These are phyloP conservation scores for Staphylotrichum tortipilum DNA, from an alignment of 495 filamentous ascomycete genomes.

Conservation along the genomic window DNA sequence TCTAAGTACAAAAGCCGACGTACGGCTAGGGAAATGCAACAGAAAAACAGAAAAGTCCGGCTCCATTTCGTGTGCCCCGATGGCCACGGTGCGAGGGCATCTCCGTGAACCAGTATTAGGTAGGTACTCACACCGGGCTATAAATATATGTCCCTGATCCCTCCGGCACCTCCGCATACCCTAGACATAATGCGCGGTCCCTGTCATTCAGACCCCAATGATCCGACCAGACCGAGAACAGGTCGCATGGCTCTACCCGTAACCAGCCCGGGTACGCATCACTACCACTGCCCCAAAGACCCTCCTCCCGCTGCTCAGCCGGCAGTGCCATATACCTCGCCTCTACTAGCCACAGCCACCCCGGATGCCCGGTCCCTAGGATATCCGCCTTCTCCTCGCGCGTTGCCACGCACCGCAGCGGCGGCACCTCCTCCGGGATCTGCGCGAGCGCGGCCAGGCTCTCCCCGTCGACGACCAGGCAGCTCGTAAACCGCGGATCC, in stretches of 20 bases:
- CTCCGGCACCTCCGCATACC: background rate
- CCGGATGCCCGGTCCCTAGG: background rate
- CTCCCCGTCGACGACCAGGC: background rate
- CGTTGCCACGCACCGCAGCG: background rate
- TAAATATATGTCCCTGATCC: background rate
- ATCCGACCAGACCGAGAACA: background rate
- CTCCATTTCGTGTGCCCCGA: too few relatives aligned
- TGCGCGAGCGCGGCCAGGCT: background rate
- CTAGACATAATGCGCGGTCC: background rate
- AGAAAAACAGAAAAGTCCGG: too few relatives aligned
- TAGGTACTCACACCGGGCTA: too few relatives aligned
- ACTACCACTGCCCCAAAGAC: too few relatives aligned
- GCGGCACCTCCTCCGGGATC: background rate
- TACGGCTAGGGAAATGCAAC: too few relatives aligned
- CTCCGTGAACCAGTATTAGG: too few relatives aligned
- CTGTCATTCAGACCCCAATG: background rate
- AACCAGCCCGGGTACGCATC: background rate
- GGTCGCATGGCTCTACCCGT: too few relatives aligned
- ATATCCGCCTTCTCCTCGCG: background rate
- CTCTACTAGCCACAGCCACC: background rate
- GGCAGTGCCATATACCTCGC: background rate
- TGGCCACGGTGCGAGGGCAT: too few relatives aligned
- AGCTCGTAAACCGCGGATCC: background rate
- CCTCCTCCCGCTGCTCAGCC: background rate
- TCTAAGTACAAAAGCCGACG: too few relatives aligned